Base-by-base conservation (phyloP, 176 grass and related monocot species). In the Triticum turgidum region DNA sequence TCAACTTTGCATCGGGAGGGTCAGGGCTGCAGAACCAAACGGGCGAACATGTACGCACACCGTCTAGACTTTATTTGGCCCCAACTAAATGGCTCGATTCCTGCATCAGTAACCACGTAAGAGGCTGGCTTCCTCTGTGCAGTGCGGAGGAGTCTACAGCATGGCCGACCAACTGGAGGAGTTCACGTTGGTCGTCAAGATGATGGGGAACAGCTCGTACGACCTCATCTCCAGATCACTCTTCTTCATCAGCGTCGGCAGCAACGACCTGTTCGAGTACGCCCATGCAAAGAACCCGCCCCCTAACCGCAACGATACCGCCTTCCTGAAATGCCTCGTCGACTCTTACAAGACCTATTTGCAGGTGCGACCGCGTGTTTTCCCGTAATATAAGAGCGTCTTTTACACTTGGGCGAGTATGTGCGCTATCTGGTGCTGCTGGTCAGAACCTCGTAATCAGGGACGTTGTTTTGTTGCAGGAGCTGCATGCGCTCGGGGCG, bases 1-100 rank as follows among this genome's bases (percentile, higher is more conserved):
- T 90, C 79, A 98, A 89, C 90, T 98, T 96, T 13, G 96, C 96
- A 10, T 98, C 96, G n/a, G 96, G 90, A 78, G 93, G 96, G 15
- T 95, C 96, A 22, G 96, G 96, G 11, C 61, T 98, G 75, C 88
- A 75, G 4, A 52, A 85, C 14, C 0, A 12, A 12, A 98, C 92
- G 65, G 90, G 89, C 10, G 2, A 10, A 1, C 7, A 1, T 11
- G 93, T 95, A 82, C 18, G 51, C 51, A 17, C 15, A 54, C 51
- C 51, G 49, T 0, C 15, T 49, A 54, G 51, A 54, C 51, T 54
- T 18, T 54, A 14, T 17, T 54, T 54, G 51, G 0, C 51, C 14
- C 51, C 51, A 54, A 18, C 51, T 54, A 18, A 54, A 54, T 54
- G 15, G 51, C 12, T 14, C 12, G 12, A 49, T 13, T 47, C 13